These are phyloP conservation scores for Hericium alpestre DNA, from an alignment of 768 basidiomycete species.

Conservation along the genomic window DNA sequence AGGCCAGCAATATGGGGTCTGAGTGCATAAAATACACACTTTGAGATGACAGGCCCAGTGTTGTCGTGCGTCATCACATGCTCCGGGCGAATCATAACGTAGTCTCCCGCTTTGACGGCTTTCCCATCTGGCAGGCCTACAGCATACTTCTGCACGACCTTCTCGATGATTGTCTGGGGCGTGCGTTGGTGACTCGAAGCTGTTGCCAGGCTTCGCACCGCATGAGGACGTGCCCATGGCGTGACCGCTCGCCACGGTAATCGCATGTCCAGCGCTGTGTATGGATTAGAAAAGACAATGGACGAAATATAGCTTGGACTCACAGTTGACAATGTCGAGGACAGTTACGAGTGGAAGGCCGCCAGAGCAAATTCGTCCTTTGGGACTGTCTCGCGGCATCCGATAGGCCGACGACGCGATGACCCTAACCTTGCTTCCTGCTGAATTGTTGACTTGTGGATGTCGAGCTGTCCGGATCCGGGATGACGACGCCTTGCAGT, in stretches of 20 bases:
- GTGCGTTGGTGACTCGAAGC: slow-evolving; percentile 20
- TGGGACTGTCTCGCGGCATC: neutral
- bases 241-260: neutral
- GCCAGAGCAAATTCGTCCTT: neutral
- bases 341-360: neutral
- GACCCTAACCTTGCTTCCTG: no score
- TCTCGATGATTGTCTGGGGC: slow-evolving; percentile 90
- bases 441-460: no score
- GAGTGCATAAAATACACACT: slow-evolving; percentile 41
- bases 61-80: slow-evolving; percentile 99
- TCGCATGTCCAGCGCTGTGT: slow-evolving; percentile 1
- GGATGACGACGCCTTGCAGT: no score
- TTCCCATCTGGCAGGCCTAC: slow-evolving; percentile 78
- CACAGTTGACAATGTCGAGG: neutral
- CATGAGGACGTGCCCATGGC: neutral
- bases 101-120: slow-evolving; percentile 87
- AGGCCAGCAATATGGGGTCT: neutral
- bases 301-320: neutral
- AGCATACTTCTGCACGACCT: slow-evolving; percentile 94
- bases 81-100: slow-evolving; percentile 98
- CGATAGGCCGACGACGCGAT: neutral
- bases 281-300: neutral
- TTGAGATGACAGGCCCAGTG: slow-evolving; percentile 95
- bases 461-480: no score
- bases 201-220: slow-evolving; percentile 14